These are phyloP conservation scores for Pleurotus eryngii DNA, from an alignment of 768 basidiomycete genomes.

Conservation along the genomic window DNA sequence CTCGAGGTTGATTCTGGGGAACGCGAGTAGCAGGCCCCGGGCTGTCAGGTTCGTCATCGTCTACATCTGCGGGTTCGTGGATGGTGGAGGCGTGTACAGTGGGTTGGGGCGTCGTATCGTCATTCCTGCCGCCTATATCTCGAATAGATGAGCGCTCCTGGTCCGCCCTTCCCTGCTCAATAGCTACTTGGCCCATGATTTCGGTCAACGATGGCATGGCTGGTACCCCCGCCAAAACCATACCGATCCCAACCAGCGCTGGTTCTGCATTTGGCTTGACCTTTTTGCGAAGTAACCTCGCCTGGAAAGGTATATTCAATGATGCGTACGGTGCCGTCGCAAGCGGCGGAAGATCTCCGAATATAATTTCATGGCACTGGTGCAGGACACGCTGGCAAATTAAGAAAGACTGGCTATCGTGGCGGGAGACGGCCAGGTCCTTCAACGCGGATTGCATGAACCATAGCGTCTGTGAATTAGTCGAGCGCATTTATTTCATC, in stretches of 20 bases:
- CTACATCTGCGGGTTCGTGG: slow-evolving; percentile 37
- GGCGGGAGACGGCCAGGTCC: slow-evolving; percentile 61
- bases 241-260: slow-evolving; percentile 80
- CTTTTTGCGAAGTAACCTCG: slow-evolving; percentile 54
- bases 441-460: slow-evolving; percentile 95
- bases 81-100: slow-evolving; percentile 14
- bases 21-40: slow-evolving; percentile 7
- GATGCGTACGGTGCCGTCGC: slow-evolving; percentile 65
- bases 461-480: slow-evolving; percentile 77
- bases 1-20: slow-evolving; percentile 16
- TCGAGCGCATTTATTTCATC: slow-evolving; percentile 7
- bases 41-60: slow-evolving; percentile 13
- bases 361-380: slow-evolving; percentile 95
- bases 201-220: slow-evolving; percentile 73
- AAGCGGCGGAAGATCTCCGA: slow-evolving; percentile 76
- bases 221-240: slow-evolving; percentile 72
- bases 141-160: slow-evolving; percentile 46
- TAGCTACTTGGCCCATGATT: slow-evolving; percentile 76
- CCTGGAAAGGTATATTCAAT: slow-evolving; percentile 44
- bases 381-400: slow-evolving; percentile 91
- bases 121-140: slow-evolving; percentile 42
- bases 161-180: slow-evolving; percentile 84
- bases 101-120: slow-evolving; percentile 36
- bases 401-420: slow-evolving; percentile 74
- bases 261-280: slow-evolving; percentile 74